Base-by-base conservation (phyloP, 805 yeast species). In the Candida mattraensis region DNA sequence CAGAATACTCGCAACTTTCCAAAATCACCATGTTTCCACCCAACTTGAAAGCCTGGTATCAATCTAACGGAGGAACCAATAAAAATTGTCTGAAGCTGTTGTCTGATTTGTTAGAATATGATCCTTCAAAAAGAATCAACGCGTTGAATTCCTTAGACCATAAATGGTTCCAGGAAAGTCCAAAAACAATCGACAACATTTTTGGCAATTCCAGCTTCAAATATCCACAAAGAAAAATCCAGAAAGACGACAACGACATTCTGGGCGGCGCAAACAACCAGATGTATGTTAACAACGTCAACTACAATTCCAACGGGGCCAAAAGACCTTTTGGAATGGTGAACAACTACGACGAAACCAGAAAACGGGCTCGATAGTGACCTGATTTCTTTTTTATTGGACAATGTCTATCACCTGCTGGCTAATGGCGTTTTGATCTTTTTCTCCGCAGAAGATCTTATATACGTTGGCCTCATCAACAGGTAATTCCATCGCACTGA, bases 161-260 rank as follows among this genome's bases (percentile, higher is more conserved):
- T 60, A 78, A 78, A 12, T 93, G 83, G 69, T 91, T 93, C 54
- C 63, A 75, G 24, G 91, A 83, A 35, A 62, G 67, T 18, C 86
- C 94, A 0, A 69, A 68, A 46, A 87, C 87, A 0, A 64, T 72
- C 13, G 80, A 72, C 17, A 86, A 87, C 53, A 91, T 93, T 1
- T 93, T 93, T 60, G 87, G 82, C 41, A 83, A 85, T 1, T 73
- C 81, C 39, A 72, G 69, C 24, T 70, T 79, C 53, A 80, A 76
- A 47, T 93, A 93, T 55, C 98, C 99, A 2, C 74, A 79, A 20
- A 70, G 99, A 47, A 74, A 95, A 49, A 87, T 91, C 19, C 86
- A 87, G 49, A 81, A 86, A 14, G 94, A 86, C 51, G 96, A 88
- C 57, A 80, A 79, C 47, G 95, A 88, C 60, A 87, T 87, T 28